These are phyloP conservation scores for Colletotrichum sp. DNA, from an alignment of 2,329 filamentous ascomycete genomes.

Conservation along the genomic window DNA sequence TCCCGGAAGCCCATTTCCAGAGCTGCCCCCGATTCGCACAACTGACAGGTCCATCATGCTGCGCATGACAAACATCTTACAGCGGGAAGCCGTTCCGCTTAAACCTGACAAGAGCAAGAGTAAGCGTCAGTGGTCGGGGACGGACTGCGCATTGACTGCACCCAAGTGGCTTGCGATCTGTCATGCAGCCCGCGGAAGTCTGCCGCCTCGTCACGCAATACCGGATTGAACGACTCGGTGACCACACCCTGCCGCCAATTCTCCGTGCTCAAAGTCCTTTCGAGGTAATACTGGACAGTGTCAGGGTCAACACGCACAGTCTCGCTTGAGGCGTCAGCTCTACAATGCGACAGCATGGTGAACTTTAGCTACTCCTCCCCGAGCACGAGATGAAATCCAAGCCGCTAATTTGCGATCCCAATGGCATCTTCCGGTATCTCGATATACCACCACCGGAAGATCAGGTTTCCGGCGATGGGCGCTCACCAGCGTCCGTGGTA, in stretches of 20 bases:
- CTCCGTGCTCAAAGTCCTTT: neutral
- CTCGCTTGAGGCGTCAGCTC: neutral
- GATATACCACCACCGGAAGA: neutral
- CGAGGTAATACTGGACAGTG: neutral
- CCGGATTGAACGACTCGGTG: neutral
- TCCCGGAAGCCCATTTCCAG: conserved; percentile 3
- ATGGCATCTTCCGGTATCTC: neutral
- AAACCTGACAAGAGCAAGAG: neutral
- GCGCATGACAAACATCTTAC: neutral
- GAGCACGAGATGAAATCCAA: neutral
- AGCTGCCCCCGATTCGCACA: neutral
- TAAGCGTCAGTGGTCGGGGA: neutral
- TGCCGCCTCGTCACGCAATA: conserved; percentile 1
- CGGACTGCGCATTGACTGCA: neutral
- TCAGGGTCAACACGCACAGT: neutral
- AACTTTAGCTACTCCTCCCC: neutral
- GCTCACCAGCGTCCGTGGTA: neutral
- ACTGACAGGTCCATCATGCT: neutral
- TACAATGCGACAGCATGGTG: neutral
- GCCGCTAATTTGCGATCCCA: neutral
- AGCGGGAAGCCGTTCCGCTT: neutral
- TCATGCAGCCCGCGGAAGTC: neutral
- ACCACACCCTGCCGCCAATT: neutral
- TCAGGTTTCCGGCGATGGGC: neutral
- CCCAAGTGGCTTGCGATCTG: neutral